These are phyloP conservation scores for Tolypocladium ovalisporum DNA, from an alignment of 2,329 filamentous ascomycete genomes.

Conservation along the genomic window DNA sequence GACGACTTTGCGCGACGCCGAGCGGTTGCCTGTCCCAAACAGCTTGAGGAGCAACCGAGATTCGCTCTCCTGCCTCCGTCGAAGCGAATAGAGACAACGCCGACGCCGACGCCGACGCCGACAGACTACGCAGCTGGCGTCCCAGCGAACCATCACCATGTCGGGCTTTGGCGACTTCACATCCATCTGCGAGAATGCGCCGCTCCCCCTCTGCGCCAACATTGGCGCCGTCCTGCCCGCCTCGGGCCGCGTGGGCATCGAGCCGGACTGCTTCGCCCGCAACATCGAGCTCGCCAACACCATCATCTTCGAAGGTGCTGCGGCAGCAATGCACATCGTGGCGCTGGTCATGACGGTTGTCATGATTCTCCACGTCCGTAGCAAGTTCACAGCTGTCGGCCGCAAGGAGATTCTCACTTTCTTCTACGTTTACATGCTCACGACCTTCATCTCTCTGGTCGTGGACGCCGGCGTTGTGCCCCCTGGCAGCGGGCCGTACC, in stretches of 20 bases:
- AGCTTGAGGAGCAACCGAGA: neutral
- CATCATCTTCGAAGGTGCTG: conserved; percentile 91
- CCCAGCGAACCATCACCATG: conserved; percentile 24
- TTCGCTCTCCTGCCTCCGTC: neutral
- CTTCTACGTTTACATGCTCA: conserved; percentile 92
- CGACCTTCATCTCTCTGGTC: conserved; percentile 79
- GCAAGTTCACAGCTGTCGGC: conserved; percentile 94
- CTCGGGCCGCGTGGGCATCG: conserved; percentile 62
- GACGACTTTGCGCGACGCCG: neutral
- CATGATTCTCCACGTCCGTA: conserved; percentile 94
- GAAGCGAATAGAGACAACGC: neutral
- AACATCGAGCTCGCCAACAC: conserved; percentile 96
- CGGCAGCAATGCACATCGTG: conserved; percentile 84
- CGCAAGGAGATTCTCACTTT: conserved; percentile 70
- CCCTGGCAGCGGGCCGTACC: conserved; percentile 67
- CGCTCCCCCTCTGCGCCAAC: conserved; percentile 77
- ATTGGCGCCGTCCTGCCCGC: conserved; percentile 66
- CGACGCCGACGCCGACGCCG: neutral
- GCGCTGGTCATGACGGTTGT: conserved; percentile 87
- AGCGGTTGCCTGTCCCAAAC: neutral
- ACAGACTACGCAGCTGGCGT: neutral
- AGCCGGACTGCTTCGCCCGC: conserved; percentile 84
- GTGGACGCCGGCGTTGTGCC: conserved; percentile 90
- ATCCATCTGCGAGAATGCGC: conserved; percentile 71
- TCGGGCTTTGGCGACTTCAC: conserved; percentile 92